These are phyloP conservation scores for Pythium sp. DNA, from an alignment of 352 stramenopile species.

Conservation along the genomic window DNA sequence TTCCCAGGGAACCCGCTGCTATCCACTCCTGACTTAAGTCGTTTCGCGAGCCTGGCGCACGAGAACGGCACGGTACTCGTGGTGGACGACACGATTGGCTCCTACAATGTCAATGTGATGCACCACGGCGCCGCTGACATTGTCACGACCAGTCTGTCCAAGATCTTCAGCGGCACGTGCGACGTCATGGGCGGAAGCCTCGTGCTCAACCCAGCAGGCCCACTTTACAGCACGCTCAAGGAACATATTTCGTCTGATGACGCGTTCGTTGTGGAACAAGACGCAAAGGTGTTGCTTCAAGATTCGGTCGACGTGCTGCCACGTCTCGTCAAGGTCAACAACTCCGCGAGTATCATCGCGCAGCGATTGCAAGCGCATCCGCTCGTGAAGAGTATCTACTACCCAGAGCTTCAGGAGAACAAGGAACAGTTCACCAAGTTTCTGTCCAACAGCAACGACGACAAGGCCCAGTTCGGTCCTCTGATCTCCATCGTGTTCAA, in stretches of 20 bases:
- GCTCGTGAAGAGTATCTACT: slow-evolving; percentile 84
- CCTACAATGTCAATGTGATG: slow-evolving; percentile 91
- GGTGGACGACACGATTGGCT: slow-evolving; percentile 90
- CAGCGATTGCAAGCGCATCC: slow-evolving; percentile 67
- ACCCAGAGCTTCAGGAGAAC: slow-evolving; percentile 62
- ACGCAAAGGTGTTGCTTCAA: slow-evolving; percentile 48
- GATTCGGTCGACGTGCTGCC: slow-evolving; percentile 63
- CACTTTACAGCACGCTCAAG: slow-evolving; percentile 41
- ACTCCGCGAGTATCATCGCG: slow-evolving; percentile 64
- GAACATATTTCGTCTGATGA: slow-evolving; percentile 37
- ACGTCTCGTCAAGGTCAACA: slow-evolving; percentile 81
- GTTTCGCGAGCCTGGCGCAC: slow-evolving; percentile 80
- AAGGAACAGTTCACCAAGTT: slow-evolving; percentile 70
- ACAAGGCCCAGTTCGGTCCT: slow-evolving; percentile 70
- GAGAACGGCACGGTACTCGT: slow-evolving; percentile 84
- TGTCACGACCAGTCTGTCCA: slow-evolving; percentile 91
- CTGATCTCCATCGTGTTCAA: slow-evolving; percentile 88
- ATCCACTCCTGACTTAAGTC: slow-evolving; percentile 76
- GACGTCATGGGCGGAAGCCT: slow-evolving; percentile 92
- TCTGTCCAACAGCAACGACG: slow-evolving; percentile 19
- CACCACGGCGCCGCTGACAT: slow-evolving; percentile 76
- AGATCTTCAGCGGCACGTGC: slow-evolving; percentile 90
- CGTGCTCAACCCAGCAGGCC: slow-evolving; percentile 78
- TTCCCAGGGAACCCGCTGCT: slow-evolving; percentile 93
- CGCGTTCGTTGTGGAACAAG: slow-evolving; percentile 61